phyloP scores from a whole-genome alignment of 1,284 basidiomycete species.

The Ceratobasidium sp. region DNA sequence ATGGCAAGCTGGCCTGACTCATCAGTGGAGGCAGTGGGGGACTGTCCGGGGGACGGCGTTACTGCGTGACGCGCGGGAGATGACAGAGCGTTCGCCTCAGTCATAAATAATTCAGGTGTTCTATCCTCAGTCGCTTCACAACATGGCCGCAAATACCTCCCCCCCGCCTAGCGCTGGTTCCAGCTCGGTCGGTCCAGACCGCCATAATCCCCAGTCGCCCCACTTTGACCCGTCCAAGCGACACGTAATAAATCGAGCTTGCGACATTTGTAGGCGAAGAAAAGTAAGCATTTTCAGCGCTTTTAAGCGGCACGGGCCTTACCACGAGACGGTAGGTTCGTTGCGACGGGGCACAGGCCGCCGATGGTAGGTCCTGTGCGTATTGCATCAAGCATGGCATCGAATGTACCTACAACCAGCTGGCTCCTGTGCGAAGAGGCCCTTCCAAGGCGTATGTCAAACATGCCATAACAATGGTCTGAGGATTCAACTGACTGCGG shows the following conservation, averaged over 20 bases:
- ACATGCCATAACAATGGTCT: conserved; percentile 15
- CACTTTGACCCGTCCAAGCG: conserved; percentile 39
- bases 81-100: conserved; percentile 21
- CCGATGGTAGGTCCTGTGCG: conserved; percentile 34
- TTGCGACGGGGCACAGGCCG: conserved; percentile 37
- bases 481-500: neutral
- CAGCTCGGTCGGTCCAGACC: conserved; percentile 37
- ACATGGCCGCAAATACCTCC: conserved; percentile 33
- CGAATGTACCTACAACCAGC: conserved; percentile 44
- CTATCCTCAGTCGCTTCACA: conserved; percentile 10
- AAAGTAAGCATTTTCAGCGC: conserved; percentile 20
- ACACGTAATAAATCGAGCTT: conserved; percentile 38
- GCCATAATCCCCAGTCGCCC: neutral
- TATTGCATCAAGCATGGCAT: conserved; percentile 41
- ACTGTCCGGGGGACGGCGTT: neutral
- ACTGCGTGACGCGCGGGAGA: conserved; percentile 27
- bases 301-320: conserved; percentile 4
- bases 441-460: conserved; percentile 40
- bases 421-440: conserved; percentile 35
- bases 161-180: conserved; percentile 14
- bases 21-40: conserved; percentile 15
- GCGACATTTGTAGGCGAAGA: conserved; percentile 38
- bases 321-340: conserved; percentile 25
- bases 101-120: conserved; percentile 42
- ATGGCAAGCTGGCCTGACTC: neutral